These are phyloP conservation scores for Pelargonium citronellum DNA, from an alignment of 441 rosid genomes.

Conservation along the genomic window DNA sequence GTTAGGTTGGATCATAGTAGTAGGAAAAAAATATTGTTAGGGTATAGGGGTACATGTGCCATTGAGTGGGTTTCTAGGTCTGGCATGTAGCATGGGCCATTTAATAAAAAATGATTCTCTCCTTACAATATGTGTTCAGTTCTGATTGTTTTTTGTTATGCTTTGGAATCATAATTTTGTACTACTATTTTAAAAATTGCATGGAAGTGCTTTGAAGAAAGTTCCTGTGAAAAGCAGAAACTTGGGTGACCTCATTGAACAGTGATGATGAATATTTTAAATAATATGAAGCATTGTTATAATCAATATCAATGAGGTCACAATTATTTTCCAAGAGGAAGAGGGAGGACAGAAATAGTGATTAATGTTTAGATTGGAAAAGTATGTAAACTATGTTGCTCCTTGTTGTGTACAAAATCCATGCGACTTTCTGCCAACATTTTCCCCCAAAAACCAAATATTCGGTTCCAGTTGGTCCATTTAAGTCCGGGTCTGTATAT, in stretches of 20 bases:
- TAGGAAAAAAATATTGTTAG: conserved; percentile 4
- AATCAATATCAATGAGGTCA: neutral
- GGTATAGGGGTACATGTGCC: conserved; percentile 55
- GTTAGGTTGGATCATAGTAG: conserved; percentile 24
- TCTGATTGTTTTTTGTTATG: conserved; percentile 16
- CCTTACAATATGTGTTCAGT: neutral
- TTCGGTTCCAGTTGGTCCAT: too few species aligned
- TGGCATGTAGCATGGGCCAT: conserved; percentile 52
- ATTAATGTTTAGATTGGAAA: too few species aligned
- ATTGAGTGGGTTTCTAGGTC: conserved; percentile 72
- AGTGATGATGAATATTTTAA: neutral
- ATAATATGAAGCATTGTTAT: neutral
- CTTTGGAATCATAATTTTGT: conserved; percentile 28
- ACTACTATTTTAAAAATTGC: conserved; percentile 17
- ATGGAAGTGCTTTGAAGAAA: conserved; percentile 26
- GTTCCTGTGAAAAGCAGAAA: conserved; percentile 16
- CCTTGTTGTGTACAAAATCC: too few species aligned
- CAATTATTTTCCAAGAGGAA: too few species aligned
- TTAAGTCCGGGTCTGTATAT: too few species aligned
- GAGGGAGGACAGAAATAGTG: too few species aligned
- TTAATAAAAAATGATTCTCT: conserved; percentile 26
- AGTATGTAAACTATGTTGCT: too few species aligned
- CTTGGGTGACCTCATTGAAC: conserved; percentile 13
- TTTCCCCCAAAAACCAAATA: too few species aligned
- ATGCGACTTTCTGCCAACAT: too few species aligned